Conservation (phyloP, 192 early-diverging fungal species). For the Coemansia sp. region DNA sequence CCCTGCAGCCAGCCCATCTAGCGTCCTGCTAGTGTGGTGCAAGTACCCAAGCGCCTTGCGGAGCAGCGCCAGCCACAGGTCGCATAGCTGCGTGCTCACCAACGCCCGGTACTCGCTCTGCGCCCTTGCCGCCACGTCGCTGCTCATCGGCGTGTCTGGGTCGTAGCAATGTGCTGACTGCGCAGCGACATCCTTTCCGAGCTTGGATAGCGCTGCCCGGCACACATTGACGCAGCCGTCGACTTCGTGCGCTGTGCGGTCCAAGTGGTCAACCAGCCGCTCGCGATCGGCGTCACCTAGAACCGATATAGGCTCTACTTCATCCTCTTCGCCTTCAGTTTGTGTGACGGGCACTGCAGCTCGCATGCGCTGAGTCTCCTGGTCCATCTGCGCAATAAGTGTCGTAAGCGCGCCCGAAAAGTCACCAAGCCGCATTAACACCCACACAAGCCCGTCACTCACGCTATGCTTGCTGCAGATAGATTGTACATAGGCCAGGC, state of each 20-base stretch:
- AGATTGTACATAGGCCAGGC: constrained; percentile 29
- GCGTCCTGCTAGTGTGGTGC: constrained; percentile 34
- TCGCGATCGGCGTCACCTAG: constrained; percentile 38
- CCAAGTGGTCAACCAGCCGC: constrained; percentile 39
- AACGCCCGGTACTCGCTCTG: constrained; percentile 29
- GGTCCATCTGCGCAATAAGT: constrained; percentile 31
- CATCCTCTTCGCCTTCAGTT: background rate
- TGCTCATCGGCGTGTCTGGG: constrained; percentile 6
- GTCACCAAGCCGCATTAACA: constrained; percentile 41
- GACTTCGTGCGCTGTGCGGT: constrained; percentile 22
- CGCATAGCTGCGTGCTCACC: constrained; percentile 46
- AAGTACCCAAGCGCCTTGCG: constrained; percentile 34
- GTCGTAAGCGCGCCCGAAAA: constrained; percentile 46
- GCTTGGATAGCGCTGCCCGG: constrained; percentile 27
- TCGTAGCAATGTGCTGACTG: constrained; percentile 13
- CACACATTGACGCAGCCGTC: constrained; percentile 39
- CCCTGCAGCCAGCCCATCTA: constrained; percentile 14
- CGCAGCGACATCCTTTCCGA: constrained; percentile 31
- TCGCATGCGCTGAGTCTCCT: constrained; percentile 18
- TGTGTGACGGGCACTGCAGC: constrained; percentile 14
- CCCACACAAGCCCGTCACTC: constrained; percentile 46
- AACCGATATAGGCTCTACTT: background rate
- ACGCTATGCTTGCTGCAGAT: constrained; percentile 30
- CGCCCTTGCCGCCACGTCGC: constrained; percentile 1
- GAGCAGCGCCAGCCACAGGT: constrained; percentile 46